A percentile compares a stretch with the other conserved stretches of the same genome.
phyloP scores from a whole-genome alignment of 768 basidiomycete species.

The Xerocomus brunneocitrinus region DNA sequence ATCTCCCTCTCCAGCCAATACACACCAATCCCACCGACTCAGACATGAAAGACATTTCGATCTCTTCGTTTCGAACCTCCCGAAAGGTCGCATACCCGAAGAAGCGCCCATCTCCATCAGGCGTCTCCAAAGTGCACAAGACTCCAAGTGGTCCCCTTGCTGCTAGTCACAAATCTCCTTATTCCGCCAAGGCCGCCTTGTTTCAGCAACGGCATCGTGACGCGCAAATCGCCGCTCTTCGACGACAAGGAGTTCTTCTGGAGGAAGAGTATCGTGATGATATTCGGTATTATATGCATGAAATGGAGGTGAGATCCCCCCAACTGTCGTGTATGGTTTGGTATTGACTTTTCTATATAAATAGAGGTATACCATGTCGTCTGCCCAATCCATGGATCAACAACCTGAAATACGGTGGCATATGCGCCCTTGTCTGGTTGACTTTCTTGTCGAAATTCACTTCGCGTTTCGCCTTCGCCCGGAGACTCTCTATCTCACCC shows the following conservation, averaged over 20 bases:
- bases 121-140: slow-evolving; percentile 65
- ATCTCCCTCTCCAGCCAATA: slow-evolving; percentile 40
- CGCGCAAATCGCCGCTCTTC: slow-evolving; percentile 62
- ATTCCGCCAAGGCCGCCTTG: slow-evolving; percentile 56
- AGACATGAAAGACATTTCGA: slow-evolving; percentile 78
- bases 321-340: neutral
- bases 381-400: slow-evolving; percentile 96
- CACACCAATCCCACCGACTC: slow-evolving; percentile 18
- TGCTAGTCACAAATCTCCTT: slow-evolving; percentile 57
- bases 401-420: slow-evolving; percentile 99
- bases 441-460: slow-evolving; percentile 98
- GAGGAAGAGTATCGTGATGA: slow-evolving; percentile 97
- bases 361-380: slow-evolving; percentile 82
- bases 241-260: slow-evolving; percentile 69
- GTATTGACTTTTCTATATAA: slow-evolving; percentile 6
- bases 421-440: slow-evolving; percentile 98
- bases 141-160: slow-evolving; percentile 45
- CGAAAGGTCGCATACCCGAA: slow-evolving; percentile 71
- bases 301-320: slow-evolving; percentile 84
- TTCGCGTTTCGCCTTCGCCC: slow-evolving; percentile 96
- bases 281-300: slow-evolving; percentile 90
- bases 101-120: slow-evolving; percentile 82
- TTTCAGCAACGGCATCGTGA: slow-evolving; percentile 66
- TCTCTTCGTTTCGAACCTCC: slow-evolving; percentile 52
- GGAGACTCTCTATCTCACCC: slow-evolving; percentile 95